A percentile compares a stretch with the other conserved stretches of the same genome.
Evolutionary conservation across 1,284 basidiomycete species (phyloP).

Genomic region (Trichosporon faecale): DNA sequence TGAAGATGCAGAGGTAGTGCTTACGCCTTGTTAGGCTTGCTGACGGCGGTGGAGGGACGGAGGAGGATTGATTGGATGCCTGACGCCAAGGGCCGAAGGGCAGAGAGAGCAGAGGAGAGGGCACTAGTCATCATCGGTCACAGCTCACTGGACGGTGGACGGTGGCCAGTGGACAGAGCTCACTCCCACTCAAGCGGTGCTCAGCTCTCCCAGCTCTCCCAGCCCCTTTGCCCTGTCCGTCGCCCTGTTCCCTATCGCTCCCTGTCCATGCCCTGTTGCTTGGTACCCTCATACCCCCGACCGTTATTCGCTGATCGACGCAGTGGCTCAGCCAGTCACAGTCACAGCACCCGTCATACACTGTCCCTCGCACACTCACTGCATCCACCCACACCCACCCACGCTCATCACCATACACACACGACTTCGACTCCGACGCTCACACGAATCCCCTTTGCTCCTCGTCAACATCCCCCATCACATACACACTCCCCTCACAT

Average conservation of each 20-base stretch:
- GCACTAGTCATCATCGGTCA: not conserved
- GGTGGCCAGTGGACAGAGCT: not conserved
- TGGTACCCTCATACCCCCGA: not conserved
- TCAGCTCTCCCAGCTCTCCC: too few relatives aligned
- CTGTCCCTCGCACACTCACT: not conserved
- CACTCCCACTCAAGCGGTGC: not conserved
- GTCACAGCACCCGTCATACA: not conserved
- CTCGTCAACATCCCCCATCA: not conserved
- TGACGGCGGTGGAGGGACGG: not conserved
- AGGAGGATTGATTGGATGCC: not conserved
- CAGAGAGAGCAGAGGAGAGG: not conserved
- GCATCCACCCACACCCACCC: not conserved
- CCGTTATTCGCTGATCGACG: slow-evolving; percentile 3
- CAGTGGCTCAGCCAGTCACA: not conserved
- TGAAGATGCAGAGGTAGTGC: too few relatives aligned
- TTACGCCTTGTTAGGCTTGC: too few relatives aligned
- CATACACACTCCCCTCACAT: not conserved
- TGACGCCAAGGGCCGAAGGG: not conserved
- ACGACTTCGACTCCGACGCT: not conserved
- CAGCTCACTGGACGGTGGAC: not conserved
- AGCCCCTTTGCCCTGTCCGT: not conserved
- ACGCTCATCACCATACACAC: not conserved
- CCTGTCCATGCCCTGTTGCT: not conserved
- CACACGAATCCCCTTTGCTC: not conserved
- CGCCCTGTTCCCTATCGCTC: not conserved